Evolutionary conservation across 2,329 filamentous ascomycete genomes (phyloP).

Genomic region (Dryadomyces quercivorus): DNA sequence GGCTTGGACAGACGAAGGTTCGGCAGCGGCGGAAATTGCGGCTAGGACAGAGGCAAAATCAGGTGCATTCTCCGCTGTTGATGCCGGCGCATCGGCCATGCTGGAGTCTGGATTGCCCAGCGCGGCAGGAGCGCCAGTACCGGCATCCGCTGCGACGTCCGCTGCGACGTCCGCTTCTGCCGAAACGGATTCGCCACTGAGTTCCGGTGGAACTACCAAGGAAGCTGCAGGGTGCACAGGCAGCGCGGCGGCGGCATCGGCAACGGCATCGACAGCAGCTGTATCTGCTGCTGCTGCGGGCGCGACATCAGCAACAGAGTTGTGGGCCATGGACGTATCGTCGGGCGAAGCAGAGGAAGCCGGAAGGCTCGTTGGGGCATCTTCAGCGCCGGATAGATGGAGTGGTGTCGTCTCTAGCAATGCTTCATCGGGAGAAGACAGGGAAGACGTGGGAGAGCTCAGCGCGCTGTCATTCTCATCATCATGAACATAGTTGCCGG

Average conservation of each 20-base stretch:
- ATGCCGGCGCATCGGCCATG: not conserved
- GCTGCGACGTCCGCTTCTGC: not conserved
- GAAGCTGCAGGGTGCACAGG: not conserved
- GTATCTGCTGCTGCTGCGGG: not conserved
- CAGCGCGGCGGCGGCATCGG: not conserved
- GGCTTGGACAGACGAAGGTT: not conserved
- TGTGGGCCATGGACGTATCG: not conserved
- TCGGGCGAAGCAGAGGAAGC: not conserved
- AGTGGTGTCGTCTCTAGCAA: not conserved
- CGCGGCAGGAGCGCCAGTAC: not conserved
- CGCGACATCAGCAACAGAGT: not conserved
- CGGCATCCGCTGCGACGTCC: not conserved
- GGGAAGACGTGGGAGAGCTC: slow-evolving; percentile 5
- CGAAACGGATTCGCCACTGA: not conserved
- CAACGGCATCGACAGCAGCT: not conserved
- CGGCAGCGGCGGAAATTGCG: not conserved
- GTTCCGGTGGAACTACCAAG: not conserved
- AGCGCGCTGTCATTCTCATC: slow-evolving; percentile 2
- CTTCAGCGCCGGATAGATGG: not conserved
- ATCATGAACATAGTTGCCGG: not conserved
- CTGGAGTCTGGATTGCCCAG: not conserved
- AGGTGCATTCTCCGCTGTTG: not conserved
- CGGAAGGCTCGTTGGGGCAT: not conserved
- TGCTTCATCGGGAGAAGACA: slow-evolving; percentile 2
- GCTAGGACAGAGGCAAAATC: not conserved